phyloP scores from a whole-genome alignment of 257 asterid species.

The Capsicum pubescens region DNA sequence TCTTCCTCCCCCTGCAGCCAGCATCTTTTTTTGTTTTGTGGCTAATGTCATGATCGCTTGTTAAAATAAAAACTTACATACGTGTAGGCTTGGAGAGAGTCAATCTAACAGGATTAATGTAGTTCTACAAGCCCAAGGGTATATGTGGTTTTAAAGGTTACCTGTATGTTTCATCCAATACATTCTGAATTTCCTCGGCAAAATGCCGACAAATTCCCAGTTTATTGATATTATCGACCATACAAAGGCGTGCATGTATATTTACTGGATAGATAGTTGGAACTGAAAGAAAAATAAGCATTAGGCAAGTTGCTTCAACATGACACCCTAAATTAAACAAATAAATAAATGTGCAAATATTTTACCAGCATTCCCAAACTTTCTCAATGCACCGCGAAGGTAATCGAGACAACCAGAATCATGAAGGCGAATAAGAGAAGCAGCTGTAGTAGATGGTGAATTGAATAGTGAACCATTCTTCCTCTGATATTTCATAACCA shows the following conservation, averaged over 20 bases:
- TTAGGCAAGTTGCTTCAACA: slow-evolving; percentile 22
- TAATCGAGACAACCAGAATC: slow-evolving; percentile 67
- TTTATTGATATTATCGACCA: slow-evolving; percentile 67
- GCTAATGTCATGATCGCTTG: slow-evolving; percentile 41
- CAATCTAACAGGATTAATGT: slow-evolving; percentile 1
- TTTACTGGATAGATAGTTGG: slow-evolving; percentile 73
- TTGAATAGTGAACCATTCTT: slow-evolving; percentile 87
- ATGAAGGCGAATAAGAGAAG: slow-evolving; percentile 60
- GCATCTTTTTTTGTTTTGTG: slow-evolving; percentile 52
- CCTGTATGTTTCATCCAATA: slow-evolving; percentile 79
- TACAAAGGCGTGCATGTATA: slow-evolving; percentile 55
- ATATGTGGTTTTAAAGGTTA: slow-evolving; percentile 33
- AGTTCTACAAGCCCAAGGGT: background rate
- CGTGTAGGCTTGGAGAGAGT: slow-evolving; percentile 13
- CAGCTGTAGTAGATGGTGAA: slow-evolving; percentile 90
- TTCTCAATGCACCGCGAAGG: slow-evolving; percentile 55
- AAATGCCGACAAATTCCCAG: slow-evolving; percentile 77
- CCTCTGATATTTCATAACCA: slow-evolving; percentile 68
- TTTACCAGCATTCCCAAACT: slow-evolving; percentile 74
- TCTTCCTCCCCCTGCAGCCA: slow-evolving; percentile 91
- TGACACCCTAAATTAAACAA: background rate
- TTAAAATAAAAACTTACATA: slow-evolving; percentile 10
- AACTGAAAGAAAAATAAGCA: slow-evolving; percentile 50
- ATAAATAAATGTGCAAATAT: slow-evolving; percentile 14
- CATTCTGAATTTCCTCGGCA: slow-evolving; percentile 55